Evolutionary conservation across 2,329 filamentous ascomycete species (phyloP), one percentile per base, ranked within the genome.

Genomic region (Apiospora aurea): DNA sequence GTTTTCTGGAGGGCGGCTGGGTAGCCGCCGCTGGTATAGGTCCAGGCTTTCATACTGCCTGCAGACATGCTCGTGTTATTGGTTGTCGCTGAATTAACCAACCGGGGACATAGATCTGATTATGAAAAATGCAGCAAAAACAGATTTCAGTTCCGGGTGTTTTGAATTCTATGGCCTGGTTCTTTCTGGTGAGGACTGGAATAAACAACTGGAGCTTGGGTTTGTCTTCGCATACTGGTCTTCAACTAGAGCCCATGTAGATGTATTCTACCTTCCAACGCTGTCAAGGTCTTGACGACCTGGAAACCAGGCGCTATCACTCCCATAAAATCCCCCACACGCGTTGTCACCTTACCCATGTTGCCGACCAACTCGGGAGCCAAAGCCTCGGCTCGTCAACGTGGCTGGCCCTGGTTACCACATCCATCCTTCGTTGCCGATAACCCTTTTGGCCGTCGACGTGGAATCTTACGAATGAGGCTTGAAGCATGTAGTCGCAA

Each of bases 11-110:
- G 44, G 5, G 71, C 70, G 44, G 72, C 38, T 26, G 71, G 70
- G 51, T 67, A 73, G 21, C 71, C 71, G 14, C 70, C 61, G n/a
- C 21, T 67, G 29, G 71, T 73, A 49, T 73, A 73, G 41, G 68
- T 57, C 71, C 71, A 74, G 10, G 72, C 71, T 26, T 70, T 70
- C n/a, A 70, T 69, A 29, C 26, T 29, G 16, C 13, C 71, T 8
- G 72, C 5, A 57, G 26, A 57, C 6, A 26, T 34, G 26, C 8
- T 38, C 18, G 21, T 61, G 8, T 38, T 38, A 6, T 38, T 38
- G 34, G 5, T 38, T 6, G 34, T 38, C 34, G 34, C 5, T 38
- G 34, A 38, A 6, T 38, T 1, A 8, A 5, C 34, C 5, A 8
- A 5, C 34, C 34, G 7, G 34, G 34, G 34, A 38, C 5, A 38